Conservation (phyloP, 139 green algal genomes). For the Picochlorum sp. region DNA sequence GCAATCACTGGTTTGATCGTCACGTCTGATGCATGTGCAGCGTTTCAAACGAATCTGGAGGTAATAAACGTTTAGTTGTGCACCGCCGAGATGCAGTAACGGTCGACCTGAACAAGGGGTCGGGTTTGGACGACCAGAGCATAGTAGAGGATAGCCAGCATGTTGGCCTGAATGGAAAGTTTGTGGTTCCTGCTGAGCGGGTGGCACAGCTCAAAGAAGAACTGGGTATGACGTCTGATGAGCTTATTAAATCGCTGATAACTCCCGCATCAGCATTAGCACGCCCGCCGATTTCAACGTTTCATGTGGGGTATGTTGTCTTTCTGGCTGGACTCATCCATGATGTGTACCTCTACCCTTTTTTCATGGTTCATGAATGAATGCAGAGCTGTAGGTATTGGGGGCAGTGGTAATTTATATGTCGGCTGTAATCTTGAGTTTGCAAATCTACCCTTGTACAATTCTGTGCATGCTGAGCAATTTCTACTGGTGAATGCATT, state of each 20-base stretch:
- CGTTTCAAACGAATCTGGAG: too few relatives aligned
- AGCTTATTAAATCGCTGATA: slow-evolving; percentile 54
- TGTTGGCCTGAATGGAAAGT: slow-evolving; percentile 19
- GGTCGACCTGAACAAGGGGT: slow-evolving; percentile 13
- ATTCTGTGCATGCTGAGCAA: slow-evolving; percentile 82
- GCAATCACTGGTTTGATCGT: too few relatives aligned
- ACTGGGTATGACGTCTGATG: slow-evolving; percentile 29
- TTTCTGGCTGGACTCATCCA: slow-evolving; percentile 5
- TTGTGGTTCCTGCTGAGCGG: slow-evolving; percentile 27
- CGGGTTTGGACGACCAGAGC: background rate
- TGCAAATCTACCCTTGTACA: slow-evolving; percentile 52
- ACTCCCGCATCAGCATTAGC: slow-evolving; percentile 48
- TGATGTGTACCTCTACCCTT: background rate
- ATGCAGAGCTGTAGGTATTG: slow-evolving; percentile 62
- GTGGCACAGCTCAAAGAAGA: slow-evolving; percentile 29
- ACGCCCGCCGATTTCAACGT: slow-evolving; percentile 60
- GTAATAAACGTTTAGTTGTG: too few relatives aligned
- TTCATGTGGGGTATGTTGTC: slow-evolving; percentile 48
- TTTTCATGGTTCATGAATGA: slow-evolving; percentile 3
- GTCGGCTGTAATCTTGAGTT: slow-evolving; percentile 87
- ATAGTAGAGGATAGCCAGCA: background rate
- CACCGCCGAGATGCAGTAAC: slow-evolving; percentile 6
- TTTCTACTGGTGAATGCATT: slow-evolving; percentile 68
- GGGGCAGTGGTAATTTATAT: slow-evolving; percentile 60
- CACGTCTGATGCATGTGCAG: too few relatives aligned